Evolutionary conservation across 768 basidiomycete species (phyloP).

Genomic region (Hygrocybe coccinea): DNA sequence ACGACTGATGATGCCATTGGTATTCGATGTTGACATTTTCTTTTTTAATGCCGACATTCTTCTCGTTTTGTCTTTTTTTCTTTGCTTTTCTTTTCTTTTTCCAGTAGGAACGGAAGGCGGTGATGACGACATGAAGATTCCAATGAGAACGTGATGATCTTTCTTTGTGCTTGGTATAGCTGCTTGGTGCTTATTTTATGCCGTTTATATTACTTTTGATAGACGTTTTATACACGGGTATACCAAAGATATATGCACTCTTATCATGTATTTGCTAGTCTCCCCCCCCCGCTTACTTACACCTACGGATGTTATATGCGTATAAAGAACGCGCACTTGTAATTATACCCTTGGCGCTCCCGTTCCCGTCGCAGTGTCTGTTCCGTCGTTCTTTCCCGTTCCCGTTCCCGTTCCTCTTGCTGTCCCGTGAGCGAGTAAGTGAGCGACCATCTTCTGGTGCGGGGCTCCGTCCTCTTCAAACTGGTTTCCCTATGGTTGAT

Average conservation of each 20-base stretch:
- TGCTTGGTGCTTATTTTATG: conserved; percentile 7
- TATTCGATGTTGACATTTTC: conserved; percentile 28
- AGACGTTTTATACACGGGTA: neutral
- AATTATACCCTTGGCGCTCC: too few relatives aligned
- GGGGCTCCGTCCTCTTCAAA: conserved; percentile 83
- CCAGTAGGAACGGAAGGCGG: neutral
- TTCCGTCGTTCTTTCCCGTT: too few relatives aligned
- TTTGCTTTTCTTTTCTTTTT: conserved; percentile 8
- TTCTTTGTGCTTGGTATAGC: neutral
- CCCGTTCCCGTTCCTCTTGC: neutral
- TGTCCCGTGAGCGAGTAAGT: neutral
- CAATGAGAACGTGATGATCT: neutral
- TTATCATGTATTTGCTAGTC: conserved; percentile 36
- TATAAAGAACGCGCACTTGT: neutral
- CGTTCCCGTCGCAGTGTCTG: too few relatives aligned
- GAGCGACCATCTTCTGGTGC: conserved; percentile 73
- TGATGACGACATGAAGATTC: neutral
- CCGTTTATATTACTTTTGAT: neutral
- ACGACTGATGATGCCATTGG: conserved; percentile 45
- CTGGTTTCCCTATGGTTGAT: conserved; percentile 51
- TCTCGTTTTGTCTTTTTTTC: conserved; percentile 7
- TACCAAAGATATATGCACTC: neutral
- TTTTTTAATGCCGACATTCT: conserved; percentile 11
- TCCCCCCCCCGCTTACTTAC: too few relatives aligned
- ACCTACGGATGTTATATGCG: conserved; percentile 19